Evolutionary conservation across 768 basidiomycete genomes (phyloP), one percentile per base, ranked within the genome.

Genomic region (Lactarius quietus): DNA sequence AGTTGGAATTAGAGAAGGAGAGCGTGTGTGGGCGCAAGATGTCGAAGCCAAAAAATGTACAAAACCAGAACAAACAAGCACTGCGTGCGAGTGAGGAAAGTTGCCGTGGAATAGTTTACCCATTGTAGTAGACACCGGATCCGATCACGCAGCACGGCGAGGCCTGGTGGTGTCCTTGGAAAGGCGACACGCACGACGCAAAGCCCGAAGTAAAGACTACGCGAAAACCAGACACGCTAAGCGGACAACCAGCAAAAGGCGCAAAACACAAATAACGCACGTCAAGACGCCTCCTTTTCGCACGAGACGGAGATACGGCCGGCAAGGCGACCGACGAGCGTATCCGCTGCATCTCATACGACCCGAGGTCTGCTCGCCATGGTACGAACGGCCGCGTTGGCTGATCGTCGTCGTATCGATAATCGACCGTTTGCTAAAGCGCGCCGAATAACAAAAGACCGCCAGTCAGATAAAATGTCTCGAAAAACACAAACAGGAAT

Each of bases 351-450:
- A 26, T 51, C 26, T 51, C 14, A 41, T 15, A 26, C n/a, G 48
- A 23, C 3, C 23, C 12, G 14, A 51, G 18, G 31, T 18, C 31
- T 1, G 54, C 54, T 23, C 23, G 60, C 59, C 55, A 61, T 8
- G 64, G 45, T 28, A 65, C 64, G 18, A 28, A 61, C 18, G 45
- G 55, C 48, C 23, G 38, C 18, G 41, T 52, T 35, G 57, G 61
- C 6, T 52, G 60, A 12, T 61, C 65, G 41, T 48, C n/a, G n/a
- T n/a, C 39, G 39, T 23, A 45, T 15, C 65, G 65, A 58, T 66
- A 62, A 33, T 66, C 65, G 8, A 66, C 65, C 15, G 61, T 62
- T 45, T 66, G 26, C 65, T 33, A 39, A 14, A 9, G 8, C 15
- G 38, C 17, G 10, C n/a, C n/a, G n/a, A n/a, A n/a, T n/a, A n/a